Evolutionary conservation across 805 yeast genomes (phyloP).

Genomic region (Candida boidinii): DNA sequence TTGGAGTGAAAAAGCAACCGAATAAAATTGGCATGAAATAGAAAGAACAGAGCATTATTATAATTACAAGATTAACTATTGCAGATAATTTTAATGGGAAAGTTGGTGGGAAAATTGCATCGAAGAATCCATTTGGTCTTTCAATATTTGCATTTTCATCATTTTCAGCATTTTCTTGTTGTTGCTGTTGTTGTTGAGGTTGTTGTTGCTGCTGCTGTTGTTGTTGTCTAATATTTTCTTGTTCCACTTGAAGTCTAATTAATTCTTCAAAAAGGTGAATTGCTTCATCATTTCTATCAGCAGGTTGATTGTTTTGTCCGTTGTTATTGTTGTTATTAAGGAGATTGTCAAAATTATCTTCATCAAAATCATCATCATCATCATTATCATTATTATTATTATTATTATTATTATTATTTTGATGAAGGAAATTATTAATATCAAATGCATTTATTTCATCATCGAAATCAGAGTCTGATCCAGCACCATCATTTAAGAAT

Average conservation of each 20-base stretch:
- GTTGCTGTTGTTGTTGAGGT: slow-evolving; percentile 2
- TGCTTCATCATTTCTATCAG: slow-evolving; percentile 1
- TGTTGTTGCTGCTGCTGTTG: slow-evolving; percentile 1
- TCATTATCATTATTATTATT: slow-evolving; percentile 5
- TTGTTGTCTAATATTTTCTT: too few species aligned
- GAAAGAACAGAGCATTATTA: too few species aligned
- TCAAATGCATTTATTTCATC: slow-evolving; percentile 10
- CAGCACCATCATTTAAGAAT: too few species aligned
- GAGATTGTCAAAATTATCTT: not conserved
- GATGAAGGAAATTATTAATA: slow-evolving; percentile 19
- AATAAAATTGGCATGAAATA: too few species aligned
- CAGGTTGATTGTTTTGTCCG: not conserved
- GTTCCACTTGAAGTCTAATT: not conserved
- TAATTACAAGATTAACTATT: too few species aligned
- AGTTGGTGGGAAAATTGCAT: too few species aligned
- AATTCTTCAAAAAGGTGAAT: not conserved
- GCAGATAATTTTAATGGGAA: too few species aligned
- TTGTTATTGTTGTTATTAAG: not conserved
- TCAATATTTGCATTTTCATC: too few species aligned
- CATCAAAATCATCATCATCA: not conserved
- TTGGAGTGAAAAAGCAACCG: too few species aligned
- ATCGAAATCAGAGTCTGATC: too few species aligned
- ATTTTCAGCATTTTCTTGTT: not conserved
- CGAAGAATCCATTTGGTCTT: too few species aligned
- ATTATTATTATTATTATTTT: slow-evolving; percentile 3